phyloP scores from a whole-genome alignment of 805 yeast genomes.

The Wickerhamomyces sydowiorum region DNA sequence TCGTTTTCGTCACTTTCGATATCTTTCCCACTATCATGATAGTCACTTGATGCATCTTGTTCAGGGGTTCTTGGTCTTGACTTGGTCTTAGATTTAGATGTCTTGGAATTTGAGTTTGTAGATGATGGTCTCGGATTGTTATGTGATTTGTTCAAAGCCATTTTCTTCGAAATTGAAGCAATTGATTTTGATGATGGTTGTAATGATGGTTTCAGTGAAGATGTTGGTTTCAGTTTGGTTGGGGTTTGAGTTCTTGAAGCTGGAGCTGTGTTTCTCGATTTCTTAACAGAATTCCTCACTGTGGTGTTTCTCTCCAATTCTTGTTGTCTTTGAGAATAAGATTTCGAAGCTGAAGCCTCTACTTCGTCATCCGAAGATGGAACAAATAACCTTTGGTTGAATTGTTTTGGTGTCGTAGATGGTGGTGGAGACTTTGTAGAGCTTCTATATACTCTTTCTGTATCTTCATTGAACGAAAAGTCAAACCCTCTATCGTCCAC shows the following conservation, averaged over 20 bases:
- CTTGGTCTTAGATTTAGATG: no score
- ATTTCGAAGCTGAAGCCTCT: background rate
- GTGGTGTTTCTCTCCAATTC: constrained; percentile 1
- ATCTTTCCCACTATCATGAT: constrained; percentile 6
- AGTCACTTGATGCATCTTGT: background rate
- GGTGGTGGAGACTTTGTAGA: background rate
- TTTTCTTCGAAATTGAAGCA: constrained; percentile 5
- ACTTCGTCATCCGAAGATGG: background rate
- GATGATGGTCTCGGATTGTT: background rate
- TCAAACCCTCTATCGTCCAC: constrained; percentile 4
- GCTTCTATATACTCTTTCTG: background rate
- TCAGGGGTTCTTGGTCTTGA: background rate
- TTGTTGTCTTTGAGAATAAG: background rate
- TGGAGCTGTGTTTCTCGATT: background rate
- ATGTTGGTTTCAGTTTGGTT: constrained; percentile 1
- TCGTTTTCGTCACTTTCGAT: constrained; percentile 3
- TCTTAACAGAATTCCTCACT: background rate
- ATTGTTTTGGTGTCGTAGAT: background rate
- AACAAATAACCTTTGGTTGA: background rate
- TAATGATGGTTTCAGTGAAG: constrained; percentile 3
- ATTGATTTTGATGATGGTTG: constrained; percentile 3
- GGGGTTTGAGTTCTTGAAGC: background rate
- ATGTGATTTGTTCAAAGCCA: constrained; percentile 4
- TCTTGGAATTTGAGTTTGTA: background rate
- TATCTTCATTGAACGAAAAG: constrained; percentile 1